Conservation (phyloP, 768 basidiomycete species). For the Lactarius hengduanensis region DNA sequence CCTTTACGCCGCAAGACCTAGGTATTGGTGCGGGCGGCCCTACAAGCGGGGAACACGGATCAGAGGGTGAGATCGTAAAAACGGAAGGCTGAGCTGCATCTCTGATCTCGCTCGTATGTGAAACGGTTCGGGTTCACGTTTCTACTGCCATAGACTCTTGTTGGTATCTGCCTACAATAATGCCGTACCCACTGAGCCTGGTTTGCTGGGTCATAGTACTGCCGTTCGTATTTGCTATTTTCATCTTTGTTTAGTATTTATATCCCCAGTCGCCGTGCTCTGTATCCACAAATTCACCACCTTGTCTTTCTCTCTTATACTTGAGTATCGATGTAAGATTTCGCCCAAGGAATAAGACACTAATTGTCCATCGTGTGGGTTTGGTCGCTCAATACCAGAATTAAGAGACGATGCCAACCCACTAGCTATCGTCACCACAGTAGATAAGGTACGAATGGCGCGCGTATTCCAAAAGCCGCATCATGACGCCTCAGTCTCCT, state of each 20-base stretch:
- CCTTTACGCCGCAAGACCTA: slow-evolving; percentile 67
- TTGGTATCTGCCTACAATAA: slow-evolving; percentile 26
- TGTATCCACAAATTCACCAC: slow-evolving; percentile 39
- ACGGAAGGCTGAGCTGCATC: slow-evolving; percentile 49
- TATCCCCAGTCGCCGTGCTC: slow-evolving; percentile 32
- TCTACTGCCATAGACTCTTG: slow-evolving; percentile 22
- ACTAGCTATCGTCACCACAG: background rate
- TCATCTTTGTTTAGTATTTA: slow-evolving; percentile 37
- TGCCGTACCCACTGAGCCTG: slow-evolving; percentile 23
- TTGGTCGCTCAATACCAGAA: background rate
- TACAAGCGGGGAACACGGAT: slow-evolving; percentile 54
- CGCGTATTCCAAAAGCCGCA: background rate
- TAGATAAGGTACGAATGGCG: slow-evolving; percentile 18
- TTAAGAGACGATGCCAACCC: slow-evolving; percentile 12
- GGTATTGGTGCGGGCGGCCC: slow-evolving; percentile 50
- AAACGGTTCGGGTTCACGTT: slow-evolving; percentile 8
- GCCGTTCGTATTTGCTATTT: slow-evolving; percentile 41
- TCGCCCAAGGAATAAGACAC: background rate
- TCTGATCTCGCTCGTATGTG: slow-evolving; percentile 30
- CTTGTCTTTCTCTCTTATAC: slow-evolving; percentile 25
- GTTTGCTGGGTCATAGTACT: slow-evolving; percentile 24
- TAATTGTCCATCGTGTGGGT: background rate
- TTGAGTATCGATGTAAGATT: slow-evolving; percentile 13
- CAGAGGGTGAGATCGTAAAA: slow-evolving; percentile 65
- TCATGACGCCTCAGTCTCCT: slow-evolving; percentile 35